These are phyloP conservation scores for Aspergillus ustus DNA, from an alignment of 2,329 filamentous ascomycete species.

Conservation along the genomic window DNA sequence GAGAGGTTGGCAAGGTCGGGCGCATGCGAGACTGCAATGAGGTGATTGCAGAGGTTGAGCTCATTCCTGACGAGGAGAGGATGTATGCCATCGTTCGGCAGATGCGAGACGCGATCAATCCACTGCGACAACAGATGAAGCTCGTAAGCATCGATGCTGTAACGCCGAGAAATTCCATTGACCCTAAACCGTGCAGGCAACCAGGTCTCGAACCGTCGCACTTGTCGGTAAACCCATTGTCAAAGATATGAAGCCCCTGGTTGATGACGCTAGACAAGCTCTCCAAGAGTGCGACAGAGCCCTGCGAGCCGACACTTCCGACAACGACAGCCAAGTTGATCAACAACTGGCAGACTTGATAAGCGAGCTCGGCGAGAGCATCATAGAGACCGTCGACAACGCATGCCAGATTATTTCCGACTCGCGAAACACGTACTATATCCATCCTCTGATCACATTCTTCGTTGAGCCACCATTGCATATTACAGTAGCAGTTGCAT, in stretches of 20 bases:
- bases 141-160: conserved; percentile 58
- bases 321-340: background rate
- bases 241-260: background rate
- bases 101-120: conserved; percentile 80
- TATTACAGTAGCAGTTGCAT: background rate
- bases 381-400: background rate
- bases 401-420: background rate
- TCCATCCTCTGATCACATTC: background rate
- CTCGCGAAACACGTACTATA: background rate
- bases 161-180: background rate
- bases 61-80: conserved; percentile 57
- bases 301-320: background rate
- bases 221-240: background rate
- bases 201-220: background rate
- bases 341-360: background rate
- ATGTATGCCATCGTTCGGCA: conserved; percentile 75
- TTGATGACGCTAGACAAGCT: background rate
- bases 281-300: background rate
- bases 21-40: background rate
- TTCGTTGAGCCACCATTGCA: background rate
- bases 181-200: background rate
- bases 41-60: conserved; percentile 62
- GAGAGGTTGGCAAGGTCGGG: background rate
- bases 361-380: background rate
- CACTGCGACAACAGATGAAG: conserved; percentile 83